Percentiles rank a stretch among this genome's conserved stretches.
Conservation (phyloP, 1,284 basidiomycete genomes). For the Waitea zeae region DNA sequence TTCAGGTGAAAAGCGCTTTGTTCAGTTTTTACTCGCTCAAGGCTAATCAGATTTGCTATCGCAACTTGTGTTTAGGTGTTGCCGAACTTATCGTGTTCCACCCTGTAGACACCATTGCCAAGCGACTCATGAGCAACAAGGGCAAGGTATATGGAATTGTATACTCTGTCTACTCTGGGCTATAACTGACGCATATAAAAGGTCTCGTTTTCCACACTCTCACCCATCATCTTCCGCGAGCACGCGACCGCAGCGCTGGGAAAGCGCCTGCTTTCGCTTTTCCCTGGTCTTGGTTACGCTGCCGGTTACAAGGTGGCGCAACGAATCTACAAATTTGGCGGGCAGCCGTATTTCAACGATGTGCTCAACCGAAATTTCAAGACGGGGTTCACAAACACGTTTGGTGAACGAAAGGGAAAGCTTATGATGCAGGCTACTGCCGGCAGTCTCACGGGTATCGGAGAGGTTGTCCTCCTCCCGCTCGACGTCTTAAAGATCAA, state of each 20-base stretch:
- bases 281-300: conserved; percentile 96
- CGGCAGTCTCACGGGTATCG: conserved; percentile 90
- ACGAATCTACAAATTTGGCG: conserved; percentile 95
- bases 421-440: conserved; percentile 93
- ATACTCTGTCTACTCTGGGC: not conserved
- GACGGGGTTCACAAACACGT: conserved; percentile 59
- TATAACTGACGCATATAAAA: no score
- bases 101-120: conserved; percentile 91
- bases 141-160: conserved; percentile 36
- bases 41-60: conserved; percentile 1
- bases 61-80: no score
- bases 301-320: conserved; percentile 94
- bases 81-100: conserved; percentile 89
- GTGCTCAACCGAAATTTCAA: conserved; percentile 73
- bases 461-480: conserved; percentile 92
- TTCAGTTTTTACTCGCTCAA: not conserved
- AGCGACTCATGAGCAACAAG: conserved; percentile 97
- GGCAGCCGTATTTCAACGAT: conserved; percentile 96
- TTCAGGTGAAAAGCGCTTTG: conserved; percentile 48
- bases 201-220: no score
- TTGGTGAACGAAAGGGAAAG: conserved; percentile 94
- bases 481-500: conserved; percentile 97
- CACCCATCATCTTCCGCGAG: conserved; percentile 78
- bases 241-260: conserved; percentile 53
- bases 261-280: conserved; percentile 78